Conservation (phyloP, 2,329 filamentous ascomycete genomes). For the Colletotrichum nymphaeae region DNA sequence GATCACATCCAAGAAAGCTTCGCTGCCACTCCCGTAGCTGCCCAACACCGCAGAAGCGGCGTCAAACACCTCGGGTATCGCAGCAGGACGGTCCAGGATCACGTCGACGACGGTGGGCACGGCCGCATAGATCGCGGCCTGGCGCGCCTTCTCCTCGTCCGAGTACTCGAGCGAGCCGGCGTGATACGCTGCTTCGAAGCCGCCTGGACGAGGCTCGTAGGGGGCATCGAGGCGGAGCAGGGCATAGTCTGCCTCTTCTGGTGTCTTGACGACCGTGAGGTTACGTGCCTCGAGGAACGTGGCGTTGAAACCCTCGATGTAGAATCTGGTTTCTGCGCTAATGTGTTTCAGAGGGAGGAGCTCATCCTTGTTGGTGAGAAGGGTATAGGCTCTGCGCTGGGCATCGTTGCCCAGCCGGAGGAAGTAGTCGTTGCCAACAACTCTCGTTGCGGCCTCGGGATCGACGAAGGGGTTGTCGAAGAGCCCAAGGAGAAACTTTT, state of each 20-base stretch:
- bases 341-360: constrained; percentile 38
- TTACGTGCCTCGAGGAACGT: constrained; percentile 37
- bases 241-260: constrained; percentile 53
- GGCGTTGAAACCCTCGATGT: constrained; percentile 30
- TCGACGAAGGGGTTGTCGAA: constrained; percentile 65
- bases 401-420: constrained; percentile 38
- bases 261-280: constrained; percentile 48
- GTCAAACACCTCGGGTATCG: constrained; percentile 53
- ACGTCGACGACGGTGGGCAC: constrained; percentile 57
- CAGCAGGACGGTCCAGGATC: constrained; percentile 54
- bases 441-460: constrained; percentile 49
- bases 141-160: constrained; percentile 40
- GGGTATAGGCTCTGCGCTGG: constrained; percentile 42
- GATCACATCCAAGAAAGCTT: constrained; percentile 57
- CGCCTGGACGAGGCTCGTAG: constrained; percentile 51
- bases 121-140: constrained; percentile 48
- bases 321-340: constrained; percentile 37
- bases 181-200: constrained; percentile 52
- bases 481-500: constrained; percentile 63
- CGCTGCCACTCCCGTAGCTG: constrained; percentile 52
- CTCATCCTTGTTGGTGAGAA: constrained; percentile 41
- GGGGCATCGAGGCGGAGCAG: constrained; percentile 53
- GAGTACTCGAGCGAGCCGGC: constrained; percentile 55
- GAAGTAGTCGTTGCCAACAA: constrained; percentile 59
- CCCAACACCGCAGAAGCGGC: constrained; percentile 51